These are phyloP conservation scores for Ascomycota sp. DNA, from an alignment of 2,329 filamentous ascomycete genomes.

Conservation along the genomic window DNA sequence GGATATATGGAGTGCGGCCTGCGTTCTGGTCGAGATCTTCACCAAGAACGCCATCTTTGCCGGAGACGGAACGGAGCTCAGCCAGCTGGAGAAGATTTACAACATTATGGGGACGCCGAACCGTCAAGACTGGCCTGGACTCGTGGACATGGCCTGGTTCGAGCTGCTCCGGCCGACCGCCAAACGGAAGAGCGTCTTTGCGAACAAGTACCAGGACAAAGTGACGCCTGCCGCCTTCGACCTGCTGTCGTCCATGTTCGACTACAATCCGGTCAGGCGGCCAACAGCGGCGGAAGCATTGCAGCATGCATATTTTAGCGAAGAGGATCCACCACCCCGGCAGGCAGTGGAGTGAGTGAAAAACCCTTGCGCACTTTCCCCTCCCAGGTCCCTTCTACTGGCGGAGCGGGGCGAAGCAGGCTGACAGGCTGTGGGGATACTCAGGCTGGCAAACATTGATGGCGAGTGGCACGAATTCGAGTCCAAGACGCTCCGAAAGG, in stretches of 20 bases:
- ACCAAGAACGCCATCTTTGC: conserved; percentile 86
- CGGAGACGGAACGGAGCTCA: conserved; percentile 87
- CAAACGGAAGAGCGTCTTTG: conserved; percentile 54
- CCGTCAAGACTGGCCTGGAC: conserved; percentile 64
- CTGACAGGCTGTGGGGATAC: conserved; percentile 3
- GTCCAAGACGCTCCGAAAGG: conserved; percentile 80
- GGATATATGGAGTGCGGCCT: conserved; percentile 93
- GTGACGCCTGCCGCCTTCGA: conserved; percentile 68
- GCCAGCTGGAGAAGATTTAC: conserved; percentile 94
- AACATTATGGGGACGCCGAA: conserved; percentile 76
- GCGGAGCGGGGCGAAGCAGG: conserved; percentile 4
- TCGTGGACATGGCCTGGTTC: conserved; percentile 94
- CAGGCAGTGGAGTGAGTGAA: conserved; percentile 60
- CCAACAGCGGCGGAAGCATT: conserved; percentile 72
- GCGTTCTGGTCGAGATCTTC: conserved; percentile 92
- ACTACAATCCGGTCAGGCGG: conserved; percentile 67
- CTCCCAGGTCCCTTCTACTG: neutral
- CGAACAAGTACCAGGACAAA: conserved; percentile 59
- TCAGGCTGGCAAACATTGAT: conserved; percentile 54
- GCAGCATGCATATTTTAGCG: conserved; percentile 70
- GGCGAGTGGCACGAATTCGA: conserved; percentile 99
- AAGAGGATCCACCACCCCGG: conserved; percentile 55
- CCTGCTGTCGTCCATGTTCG: conserved; percentile 65
- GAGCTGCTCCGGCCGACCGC: conserved; percentile 68
- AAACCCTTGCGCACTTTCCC: neutral